Base-by-base conservation (phyloP, 2,329 filamentous ascomycete genomes). In the Hypoxylon sp. region DNA sequence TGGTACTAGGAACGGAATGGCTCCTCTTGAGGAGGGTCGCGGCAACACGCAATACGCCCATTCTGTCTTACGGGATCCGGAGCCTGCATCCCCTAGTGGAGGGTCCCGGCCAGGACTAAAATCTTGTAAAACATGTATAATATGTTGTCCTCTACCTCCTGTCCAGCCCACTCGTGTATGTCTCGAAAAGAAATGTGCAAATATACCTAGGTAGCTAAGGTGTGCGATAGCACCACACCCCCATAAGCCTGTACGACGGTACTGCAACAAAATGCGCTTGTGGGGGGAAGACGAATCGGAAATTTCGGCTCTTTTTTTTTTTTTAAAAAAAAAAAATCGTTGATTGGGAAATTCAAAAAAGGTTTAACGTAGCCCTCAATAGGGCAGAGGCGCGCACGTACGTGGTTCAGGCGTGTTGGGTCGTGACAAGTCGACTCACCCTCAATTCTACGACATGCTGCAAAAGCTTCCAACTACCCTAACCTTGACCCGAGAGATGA, bases 1-100 rank as follows among this genome's bases (percentile, higher is more conserved):
- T 72, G 70, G 58, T 39, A 42, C 48, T 65, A 35, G 35, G 47
- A 46, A 42, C 60, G 60, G 66, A 65, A 54, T 60, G 57, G 55
- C 63, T 69, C 58, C 67, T 60, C 61, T 69, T 48, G 14, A 61
- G 68, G 66, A 55, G 70, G 70, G 70, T 69, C 68, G 70, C 66
- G 65, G 66, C 70, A 59, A 10, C 26, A 65, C 31, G 59, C 55
- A 63, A 72, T 72, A 72, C 70, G 70, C 62, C 63, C 62, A 58
- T 53, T 67, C 55, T 55, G 52, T 33, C 63, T 33, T 63, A 59
- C 67, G 60, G 67, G 35, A 60, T 59, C 54, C 62, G 54, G 50
- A 65, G 44, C 64, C 70, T 69, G 61, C 67, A 67, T 72, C 59
- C 68, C 65, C 67, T 72, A 69, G 68, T 66, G 70, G 65, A 67